A percentile compares a stretch with the other conserved stretches of the same genome.
Conservation (phyloP, 225 moss, liverwort and hornwort species). For the Physcomitrium patens region DNA sequence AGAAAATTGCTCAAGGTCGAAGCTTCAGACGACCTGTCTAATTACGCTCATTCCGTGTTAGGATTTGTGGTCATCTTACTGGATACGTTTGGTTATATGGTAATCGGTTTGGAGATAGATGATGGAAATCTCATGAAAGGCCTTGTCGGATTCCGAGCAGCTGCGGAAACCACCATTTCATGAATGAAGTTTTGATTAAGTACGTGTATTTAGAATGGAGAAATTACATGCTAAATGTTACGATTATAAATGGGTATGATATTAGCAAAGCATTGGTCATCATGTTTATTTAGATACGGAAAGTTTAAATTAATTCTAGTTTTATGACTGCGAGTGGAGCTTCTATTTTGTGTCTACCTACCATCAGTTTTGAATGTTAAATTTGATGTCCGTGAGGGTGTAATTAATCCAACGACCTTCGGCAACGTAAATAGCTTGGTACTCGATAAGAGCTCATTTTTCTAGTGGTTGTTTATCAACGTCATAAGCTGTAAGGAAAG, state of each 20-base stretch:
- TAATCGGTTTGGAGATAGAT: background rate
- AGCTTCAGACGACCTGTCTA: conserved; percentile 57
- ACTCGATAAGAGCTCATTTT: background rate
- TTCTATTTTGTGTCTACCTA: conserved; percentile 17
- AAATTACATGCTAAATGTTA: background rate
- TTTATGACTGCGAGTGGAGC: conserved; percentile 23
- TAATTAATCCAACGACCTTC: background rate
- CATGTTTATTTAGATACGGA: conserved; percentile 18
- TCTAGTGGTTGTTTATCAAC: background rate
- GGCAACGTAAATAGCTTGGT: background rate
- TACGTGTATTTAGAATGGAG: background rate
- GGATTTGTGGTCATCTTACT: background rate
- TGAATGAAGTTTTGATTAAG: background rate
- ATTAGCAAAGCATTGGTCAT: background rate
- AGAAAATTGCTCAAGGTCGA: conserved; percentile 57
- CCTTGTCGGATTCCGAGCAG: background rate
- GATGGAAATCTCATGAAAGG: background rate
- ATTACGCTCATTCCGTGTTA: background rate
- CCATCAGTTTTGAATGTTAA: conserved; percentile 1
- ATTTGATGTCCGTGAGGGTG: background rate
- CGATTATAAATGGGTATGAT: background rate
- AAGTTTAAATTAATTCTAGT: conserved; percentile 21
- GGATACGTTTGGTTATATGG: background rate
- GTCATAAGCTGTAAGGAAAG: background rate
- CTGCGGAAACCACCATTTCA: too few relatives aligned